phyloP scores from a whole-genome alignment of 148 eudicot genomes.

The Heliosperma pusillum region DNA sequence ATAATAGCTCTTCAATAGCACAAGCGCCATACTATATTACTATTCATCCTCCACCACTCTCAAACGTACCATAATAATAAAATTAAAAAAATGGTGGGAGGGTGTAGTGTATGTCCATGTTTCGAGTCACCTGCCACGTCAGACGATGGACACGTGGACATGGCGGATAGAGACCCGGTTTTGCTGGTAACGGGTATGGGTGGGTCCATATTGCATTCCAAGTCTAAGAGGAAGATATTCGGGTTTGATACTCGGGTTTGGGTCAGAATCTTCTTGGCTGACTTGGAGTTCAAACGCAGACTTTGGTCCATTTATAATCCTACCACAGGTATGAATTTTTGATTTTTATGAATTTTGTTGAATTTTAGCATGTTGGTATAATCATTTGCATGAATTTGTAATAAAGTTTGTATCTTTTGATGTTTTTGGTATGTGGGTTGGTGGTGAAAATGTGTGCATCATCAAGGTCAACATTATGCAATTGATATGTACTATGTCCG shows the following conservation, averaged over 20 bases:
- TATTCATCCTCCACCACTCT: background rate
- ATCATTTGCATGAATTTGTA: background rate
- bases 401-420: background rate
- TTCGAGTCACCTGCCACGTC: conserved; percentile 32
- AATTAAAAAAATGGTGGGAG: background rate
- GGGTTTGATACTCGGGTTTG: conserved; percentile 74
- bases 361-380: background rate
- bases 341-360: background rate
- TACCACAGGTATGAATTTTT: conserved; percentile 39
- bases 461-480: too few species aligned
- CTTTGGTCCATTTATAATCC: conserved; percentile 80
- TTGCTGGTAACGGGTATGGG: conserved; percentile 65
- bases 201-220: conserved; percentile 68
- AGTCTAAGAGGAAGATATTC: conserved; percentile 48
- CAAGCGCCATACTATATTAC: background rate
- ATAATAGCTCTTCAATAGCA: background rate
- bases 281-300: conserved; percentile 71
- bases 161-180: conserved; percentile 64
- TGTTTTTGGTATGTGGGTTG: background rate
- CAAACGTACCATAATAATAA: background rate
- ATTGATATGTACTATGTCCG: too few species aligned
- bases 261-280: conserved; percentile 80
- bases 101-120: conserved; percentile 45
- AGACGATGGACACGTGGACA: conserved; percentile 22
- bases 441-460: background rate